Evolutionary conservation across 139 green algal species (phyloP), one percentile per base, ranked within the genome.

Genomic region (Chlorella sp.): DNA sequence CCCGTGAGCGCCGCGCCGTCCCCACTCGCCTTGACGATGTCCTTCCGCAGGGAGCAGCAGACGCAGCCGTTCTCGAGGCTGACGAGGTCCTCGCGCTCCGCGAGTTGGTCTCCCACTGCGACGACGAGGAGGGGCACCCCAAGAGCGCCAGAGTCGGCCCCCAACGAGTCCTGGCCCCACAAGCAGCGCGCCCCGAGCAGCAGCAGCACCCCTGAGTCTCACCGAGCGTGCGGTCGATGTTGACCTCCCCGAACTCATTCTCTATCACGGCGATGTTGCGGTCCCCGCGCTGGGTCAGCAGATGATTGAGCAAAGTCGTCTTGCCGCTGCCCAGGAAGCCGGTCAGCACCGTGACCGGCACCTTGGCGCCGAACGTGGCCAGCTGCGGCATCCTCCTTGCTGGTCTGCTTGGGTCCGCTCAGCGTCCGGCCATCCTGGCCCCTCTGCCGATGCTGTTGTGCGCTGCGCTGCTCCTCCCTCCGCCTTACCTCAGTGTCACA

Each of bases 41-140:
- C 91, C 74, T 92, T 90, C 29, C 91, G 77, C 36, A 96, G 78
- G 2, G 84, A 91, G 81, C 91, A 96, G 85, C 91, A 96, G 2
- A 94, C 85, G 75, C 91, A 96, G 68, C 91, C 91, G 70, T 91
- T 91, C 50, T 93, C 82, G 78, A 96, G 80, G 0, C 80, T 87
- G 1, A 96, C 87, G 26, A 96, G 61, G 73, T 96, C 88, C 82
- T 96, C 91, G 71, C 89, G 90, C 33, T 83, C 85, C 34, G 90
- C 68, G 31, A 94, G 74, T 35, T 94, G 90, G 30, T 87, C 84
- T 1, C 80, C 78, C 26, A 92, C 87, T 92, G 85, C 69, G 70
- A 10, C 35, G 60, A 20, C 60, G 17, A 70, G 31, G 24, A 66
- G n/a, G n/a, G n/a, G n/a, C n/a, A n/a, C n/a, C n/a, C n/a, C 29